phyloP scores from a whole-genome alignment of 179 eudicot species.

The Silene noctiflora region DNA sequence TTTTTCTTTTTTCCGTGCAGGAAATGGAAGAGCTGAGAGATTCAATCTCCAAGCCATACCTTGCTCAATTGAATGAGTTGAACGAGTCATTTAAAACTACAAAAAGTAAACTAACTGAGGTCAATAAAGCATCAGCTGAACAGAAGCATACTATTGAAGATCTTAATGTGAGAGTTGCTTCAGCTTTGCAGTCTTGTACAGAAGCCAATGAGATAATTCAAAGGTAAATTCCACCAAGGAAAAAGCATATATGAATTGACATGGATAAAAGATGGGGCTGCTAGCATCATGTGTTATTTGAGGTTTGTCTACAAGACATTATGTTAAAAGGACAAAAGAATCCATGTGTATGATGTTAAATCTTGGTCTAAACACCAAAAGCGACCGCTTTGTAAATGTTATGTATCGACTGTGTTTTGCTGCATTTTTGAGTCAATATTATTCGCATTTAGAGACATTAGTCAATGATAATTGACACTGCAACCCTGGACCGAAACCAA shows the following conservation, averaged over 20 bases:
- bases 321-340: background rate
- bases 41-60: constrained; percentile 57
- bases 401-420: too few species aligned
- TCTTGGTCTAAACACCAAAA: background rate
- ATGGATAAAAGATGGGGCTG: too few species aligned
- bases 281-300: background rate
- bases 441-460: background rate
- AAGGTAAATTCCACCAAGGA: constrained; percentile 37
- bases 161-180: constrained; percentile 63
- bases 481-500: background rate
- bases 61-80: constrained; percentile 57
- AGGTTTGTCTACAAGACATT: constrained; percentile 1
- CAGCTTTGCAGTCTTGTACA: constrained; percentile 69
- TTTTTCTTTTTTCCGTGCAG: constrained; percentile 32
- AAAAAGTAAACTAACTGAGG: constrained; percentile 59
- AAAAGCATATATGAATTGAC: too few species aligned
- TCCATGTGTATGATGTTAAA: background rate
- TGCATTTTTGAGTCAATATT: background rate
- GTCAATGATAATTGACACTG: too few species aligned
- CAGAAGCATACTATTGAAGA: constrained; percentile 77
- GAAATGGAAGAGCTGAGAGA: constrained; percentile 67
- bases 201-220: constrained; percentile 81
- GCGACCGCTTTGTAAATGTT: background rate
- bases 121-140: constrained; percentile 55
- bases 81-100: constrained; percentile 48